Conservation (phyloP, 306 rosid genomes). For the Amphicarpaea edgeworthii region DNA sequence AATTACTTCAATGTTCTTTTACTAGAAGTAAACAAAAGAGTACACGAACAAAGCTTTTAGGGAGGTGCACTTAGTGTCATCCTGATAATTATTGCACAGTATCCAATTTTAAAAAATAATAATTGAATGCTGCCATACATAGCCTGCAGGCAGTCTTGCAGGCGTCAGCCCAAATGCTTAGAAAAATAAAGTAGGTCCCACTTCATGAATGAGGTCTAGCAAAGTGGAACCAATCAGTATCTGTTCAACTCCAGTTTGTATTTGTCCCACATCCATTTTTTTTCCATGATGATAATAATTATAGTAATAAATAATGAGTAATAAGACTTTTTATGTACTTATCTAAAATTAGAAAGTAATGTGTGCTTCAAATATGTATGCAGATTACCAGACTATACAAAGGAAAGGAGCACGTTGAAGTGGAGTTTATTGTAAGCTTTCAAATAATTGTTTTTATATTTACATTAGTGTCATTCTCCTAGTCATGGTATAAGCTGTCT, state of each 20-base stretch:
- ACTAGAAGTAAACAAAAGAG: background rate
- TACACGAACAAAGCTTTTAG: background rate
- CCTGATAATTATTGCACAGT: background rate
- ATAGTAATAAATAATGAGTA: constrained; percentile 6
- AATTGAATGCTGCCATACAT: constrained; percentile 1
- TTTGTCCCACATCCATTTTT: background rate
- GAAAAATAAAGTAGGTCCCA: background rate
- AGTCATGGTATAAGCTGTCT: constrained; percentile 33
- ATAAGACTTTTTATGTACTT: background rate
- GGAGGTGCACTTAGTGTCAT: background rate
- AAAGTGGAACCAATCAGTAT: background rate
- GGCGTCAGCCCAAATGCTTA: background rate
- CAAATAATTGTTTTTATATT: constrained; percentile 27
- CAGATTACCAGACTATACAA: constrained; percentile 85
- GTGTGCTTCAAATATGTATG: constrained; percentile 37
- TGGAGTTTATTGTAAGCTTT: constrained; percentile 88
- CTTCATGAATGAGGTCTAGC: constrained; percentile 14
- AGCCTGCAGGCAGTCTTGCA: constrained; percentile 16
- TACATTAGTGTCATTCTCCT: constrained; percentile 26
- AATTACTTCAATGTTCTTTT: constrained; percentile 12
- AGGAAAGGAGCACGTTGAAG: constrained; percentile 94
- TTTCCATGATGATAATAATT: background rate
- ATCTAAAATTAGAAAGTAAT: constrained; percentile 12
- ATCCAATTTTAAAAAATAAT: background rate
- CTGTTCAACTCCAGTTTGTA: background rate